Evolutionary conservation across 192 early-diverging fungal species (phyloP).

Genomic region (Rhizophlyctis rosea): DNA sequence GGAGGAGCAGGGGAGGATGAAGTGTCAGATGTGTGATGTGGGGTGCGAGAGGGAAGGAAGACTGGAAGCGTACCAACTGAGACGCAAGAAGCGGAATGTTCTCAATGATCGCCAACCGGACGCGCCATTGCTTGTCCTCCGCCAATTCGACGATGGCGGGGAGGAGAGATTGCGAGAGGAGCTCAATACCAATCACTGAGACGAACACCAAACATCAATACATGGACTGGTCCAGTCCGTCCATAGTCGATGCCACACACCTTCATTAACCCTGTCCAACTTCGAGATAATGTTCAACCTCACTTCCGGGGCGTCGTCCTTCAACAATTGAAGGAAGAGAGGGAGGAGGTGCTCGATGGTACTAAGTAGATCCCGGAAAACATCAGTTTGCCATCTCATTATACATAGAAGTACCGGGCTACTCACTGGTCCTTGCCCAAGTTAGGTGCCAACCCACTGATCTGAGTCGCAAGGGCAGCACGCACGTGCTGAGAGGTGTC

Average conservation of each 20-base stretch:
- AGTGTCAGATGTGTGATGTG: conserved; percentile 2
- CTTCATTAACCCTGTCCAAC: conserved; percentile 91
- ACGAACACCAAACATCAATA: not conserved
- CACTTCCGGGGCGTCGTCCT: conserved; percentile 96
- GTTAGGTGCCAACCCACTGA: conserved; percentile 91
- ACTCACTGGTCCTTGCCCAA: conserved; percentile 87
- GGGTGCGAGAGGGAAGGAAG: not conserved
- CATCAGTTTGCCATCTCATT: not conserved
- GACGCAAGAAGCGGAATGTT: conserved; percentile 96
- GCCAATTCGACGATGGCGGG: conserved; percentile 98
- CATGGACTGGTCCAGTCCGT: not conserved
- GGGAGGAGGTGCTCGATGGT: conserved; percentile 94
- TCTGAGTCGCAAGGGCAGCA: conserved; percentile 91
- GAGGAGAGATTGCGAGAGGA: conserved; percentile 92
- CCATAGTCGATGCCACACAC: conserved; percentile 31
- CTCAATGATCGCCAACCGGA: conserved; percentile 97
- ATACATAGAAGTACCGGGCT: not conserved
- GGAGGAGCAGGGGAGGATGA: not conserved
- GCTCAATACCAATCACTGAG: conserved; percentile 86
- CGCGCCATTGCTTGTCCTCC: conserved; percentile 99
- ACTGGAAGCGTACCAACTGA: conserved; percentile 64
- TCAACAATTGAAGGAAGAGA: conserved; percentile 93
- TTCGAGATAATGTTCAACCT: conserved; percentile 98
- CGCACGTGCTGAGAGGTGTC: conserved; percentile 97
- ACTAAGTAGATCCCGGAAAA: conserved; percentile 30